Base-by-base conservation (phyloP, 116 monocot species). In the Phalaenopsis hybrid region DNA sequence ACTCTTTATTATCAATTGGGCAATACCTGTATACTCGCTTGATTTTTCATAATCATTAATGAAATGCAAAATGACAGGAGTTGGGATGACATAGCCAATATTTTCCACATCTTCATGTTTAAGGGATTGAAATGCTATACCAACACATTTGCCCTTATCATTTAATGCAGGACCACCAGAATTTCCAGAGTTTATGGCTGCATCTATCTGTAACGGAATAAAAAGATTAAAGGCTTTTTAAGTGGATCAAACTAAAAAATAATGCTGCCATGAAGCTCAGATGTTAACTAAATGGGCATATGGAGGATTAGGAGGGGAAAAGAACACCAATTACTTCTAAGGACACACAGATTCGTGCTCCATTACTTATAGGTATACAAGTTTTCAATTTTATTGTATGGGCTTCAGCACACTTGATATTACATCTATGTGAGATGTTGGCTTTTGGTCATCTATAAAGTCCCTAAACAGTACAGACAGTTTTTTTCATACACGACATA, bases 71-170 rank as follows among this genome's bases (percentile, higher is more conserved):
- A 98, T 98, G 43, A 98, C 98, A 80, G 98, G 94, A 78, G 98
- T 98, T 18, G 98, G 98, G 81, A 98, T 98, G 70, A 98, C 98
- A 85, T 98, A 98, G 61, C 98, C 98, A 79, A 98, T 98, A 83
- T 98, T 98, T 83, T 98, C 98, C 31, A 85, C 98, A 90, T 98
- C 98, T 86, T 98, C 98, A 82, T 98, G 94, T 59, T 98, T 98
- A 82, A 95, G 91, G 46, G 98, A 98, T 65, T 98, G 98, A 87
- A 98, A 98, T 79, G 98, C 98, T 86, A 94, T 98, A 43, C 98
- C 98, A 57, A 98, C 98, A 88, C 98, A 98, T 82, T 93, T 94
- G 25, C 98, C 98, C 83, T 92, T 94, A 63, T 98, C 98, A 85
- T 89, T 95, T 84, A 93, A 94, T 78, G 98, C 98, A 80, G 98